These are phyloP conservation scores for Cyanophora paradoxa DNA, from an alignment of 78 protist genomes.

Conservation along the genomic window DNA sequence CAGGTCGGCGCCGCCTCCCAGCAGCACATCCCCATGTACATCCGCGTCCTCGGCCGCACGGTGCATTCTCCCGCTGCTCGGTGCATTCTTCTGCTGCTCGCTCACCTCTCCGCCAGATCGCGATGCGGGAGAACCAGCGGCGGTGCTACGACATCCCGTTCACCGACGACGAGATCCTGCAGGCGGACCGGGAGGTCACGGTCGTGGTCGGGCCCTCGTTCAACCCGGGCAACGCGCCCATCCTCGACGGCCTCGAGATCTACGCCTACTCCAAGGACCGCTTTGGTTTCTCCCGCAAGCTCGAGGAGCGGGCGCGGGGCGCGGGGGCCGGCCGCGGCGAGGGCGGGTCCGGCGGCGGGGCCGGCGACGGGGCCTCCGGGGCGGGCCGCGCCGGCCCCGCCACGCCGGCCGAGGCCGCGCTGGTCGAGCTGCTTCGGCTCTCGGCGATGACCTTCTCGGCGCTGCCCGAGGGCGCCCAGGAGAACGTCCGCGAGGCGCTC, in stretches of 20 bases:
- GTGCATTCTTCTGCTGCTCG: no score
- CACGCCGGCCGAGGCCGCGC: neutral
- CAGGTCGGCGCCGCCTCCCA: constrained; percentile 42
- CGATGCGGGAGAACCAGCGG: constrained; percentile 1
- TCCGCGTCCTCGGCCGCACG: constrained; percentile 27
- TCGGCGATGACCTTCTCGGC: no score
- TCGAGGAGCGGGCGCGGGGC: neutral
- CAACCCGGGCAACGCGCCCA: constrained; percentile 29
- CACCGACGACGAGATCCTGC: constrained; percentile 40
- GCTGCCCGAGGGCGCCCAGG: neutral
- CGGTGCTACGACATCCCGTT: constrained; percentile 65
- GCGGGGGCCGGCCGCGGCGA: neutral
- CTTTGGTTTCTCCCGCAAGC: constrained; percentile 35
- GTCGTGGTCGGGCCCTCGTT: constrained; percentile 6
- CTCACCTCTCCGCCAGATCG: no score
- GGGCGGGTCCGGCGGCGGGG: neutral
- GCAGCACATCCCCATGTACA: constrained; percentile 33
- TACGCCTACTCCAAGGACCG: constrained; percentile 30
- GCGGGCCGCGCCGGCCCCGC: neutral
- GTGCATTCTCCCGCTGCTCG: neutral
- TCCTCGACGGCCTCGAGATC: constrained; percentile 54
- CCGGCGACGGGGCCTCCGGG: neutral
- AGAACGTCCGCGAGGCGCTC: neutral
- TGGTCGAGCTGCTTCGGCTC: neutral
- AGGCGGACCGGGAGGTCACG: constrained; percentile 23